A percentile compares a stretch with the other conserved stretches of the same genome.
These are phyloP conservation scores for Arctium minus DNA, from an alignment of 129 eudicot genomes.

Conservation along the genomic window DNA sequence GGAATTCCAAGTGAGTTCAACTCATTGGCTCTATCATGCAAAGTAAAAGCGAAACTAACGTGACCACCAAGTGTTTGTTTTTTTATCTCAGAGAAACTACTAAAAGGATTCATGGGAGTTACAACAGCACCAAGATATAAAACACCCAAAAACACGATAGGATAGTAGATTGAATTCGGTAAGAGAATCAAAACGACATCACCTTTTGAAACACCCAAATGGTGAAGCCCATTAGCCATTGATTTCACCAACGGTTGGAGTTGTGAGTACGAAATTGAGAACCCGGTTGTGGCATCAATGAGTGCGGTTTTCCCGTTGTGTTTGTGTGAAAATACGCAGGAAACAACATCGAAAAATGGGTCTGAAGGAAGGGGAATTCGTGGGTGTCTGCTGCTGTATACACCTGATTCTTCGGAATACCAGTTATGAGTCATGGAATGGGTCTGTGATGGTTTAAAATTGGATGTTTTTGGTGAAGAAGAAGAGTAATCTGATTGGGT, in stretches of 20 bases:
- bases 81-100: conserved; percentile 57
- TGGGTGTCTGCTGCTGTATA: conserved; percentile 58
- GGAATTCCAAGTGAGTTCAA: conserved; percentile 36
- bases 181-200: conserved; percentile 63
- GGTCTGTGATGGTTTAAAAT: background rate
- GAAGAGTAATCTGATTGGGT: conserved; percentile 1
- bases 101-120: conserved; percentile 74
- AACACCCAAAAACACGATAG: conserved; percentile 55
- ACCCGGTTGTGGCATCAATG: conserved; percentile 67
- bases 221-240: conserved; percentile 61
- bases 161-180: conserved; percentile 67
- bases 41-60: conserved; percentile 40
- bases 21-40: conserved; percentile 30
- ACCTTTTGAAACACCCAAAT: conserved; percentile 65
- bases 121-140: conserved; percentile 67
- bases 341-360: conserved; percentile 67
- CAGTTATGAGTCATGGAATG: conserved; percentile 18
- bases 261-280: conserved; percentile 42
- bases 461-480: background rate
- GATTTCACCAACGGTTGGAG: conserved; percentile 48
- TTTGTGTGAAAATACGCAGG: conserved; percentile 56
- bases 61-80: conserved; percentile 52
- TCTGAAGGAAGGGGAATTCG: conserved; percentile 46
- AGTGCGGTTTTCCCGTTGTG: conserved; percentile 60
- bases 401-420: conserved; percentile 63